Percentiles rank a stretch among this genome's conserved stretches.
Conservation (phyloP, 805 yeast genomes). For the Yarrowia deformans region DNA sequence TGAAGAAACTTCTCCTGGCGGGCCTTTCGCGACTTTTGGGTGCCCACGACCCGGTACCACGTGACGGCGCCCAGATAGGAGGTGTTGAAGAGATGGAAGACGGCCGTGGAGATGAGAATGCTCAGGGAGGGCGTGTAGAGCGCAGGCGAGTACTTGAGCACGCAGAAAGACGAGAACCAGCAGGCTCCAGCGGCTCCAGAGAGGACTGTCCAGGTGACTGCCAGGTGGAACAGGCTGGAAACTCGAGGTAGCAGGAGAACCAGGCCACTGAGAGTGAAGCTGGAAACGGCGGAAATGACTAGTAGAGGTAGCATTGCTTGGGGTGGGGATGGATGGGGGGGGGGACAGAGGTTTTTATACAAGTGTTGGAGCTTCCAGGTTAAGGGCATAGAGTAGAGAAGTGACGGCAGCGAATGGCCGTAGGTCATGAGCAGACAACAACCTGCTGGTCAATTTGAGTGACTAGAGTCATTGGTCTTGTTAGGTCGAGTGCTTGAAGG, state of each 20-base stretch:
- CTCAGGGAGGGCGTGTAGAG: constrained; percentile 6
- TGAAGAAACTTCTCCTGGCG: constrained; percentile 10
- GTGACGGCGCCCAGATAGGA: constrained; percentile 4
- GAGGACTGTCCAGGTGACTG: neutral
- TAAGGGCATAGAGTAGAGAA: constrained; percentile 1
- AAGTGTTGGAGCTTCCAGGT: neutral
- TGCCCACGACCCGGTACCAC: constrained; percentile 16
- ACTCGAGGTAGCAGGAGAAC: neutral
- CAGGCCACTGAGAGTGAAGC: constrained; percentile 12
- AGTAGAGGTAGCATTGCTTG: constrained; percentile 9
- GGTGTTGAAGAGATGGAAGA: constrained; percentile 18
- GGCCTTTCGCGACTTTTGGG: neutral
- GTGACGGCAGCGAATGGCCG: neutral
- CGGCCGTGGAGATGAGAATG: constrained; percentile 9
- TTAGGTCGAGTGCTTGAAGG: too few species aligned
- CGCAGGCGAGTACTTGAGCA: constrained; percentile 1
- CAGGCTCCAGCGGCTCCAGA: constrained; percentile 26
- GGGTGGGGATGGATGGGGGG: neutral
- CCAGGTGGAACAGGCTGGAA: neutral
- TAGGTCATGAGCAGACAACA: neutral
- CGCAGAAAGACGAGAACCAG: constrained; percentile 14
- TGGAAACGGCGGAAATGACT: constrained; percentile 7
- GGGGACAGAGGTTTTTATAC: neutral
- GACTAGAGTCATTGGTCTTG: too few species aligned
- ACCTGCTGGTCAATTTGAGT: too few species aligned